Evolutionary conservation across 371 early-diverging fungal species (phyloP), one percentile per base, ranked within the genome.

Genomic region (Mucor irregularis): DNA sequence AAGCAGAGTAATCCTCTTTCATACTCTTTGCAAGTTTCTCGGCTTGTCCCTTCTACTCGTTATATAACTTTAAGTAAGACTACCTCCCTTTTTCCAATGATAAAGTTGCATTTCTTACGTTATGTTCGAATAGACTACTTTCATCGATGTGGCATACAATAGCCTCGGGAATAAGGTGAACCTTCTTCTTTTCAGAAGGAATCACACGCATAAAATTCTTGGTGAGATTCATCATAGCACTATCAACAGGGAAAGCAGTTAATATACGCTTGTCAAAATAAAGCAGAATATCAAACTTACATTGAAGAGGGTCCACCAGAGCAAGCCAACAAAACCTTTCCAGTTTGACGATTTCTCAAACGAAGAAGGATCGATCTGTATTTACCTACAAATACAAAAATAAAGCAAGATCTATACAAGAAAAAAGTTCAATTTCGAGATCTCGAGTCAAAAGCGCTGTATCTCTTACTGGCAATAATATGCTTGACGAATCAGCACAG

Each of bases 241-340:
- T 81, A 54, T 6, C 19, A 38, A 40, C 17, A n/a, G n/a, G n/a
- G n/a, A n/a, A n/a, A n/a, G n/a, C n/a, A n/a, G n/a, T n/a, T n/a
- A n/a, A n/a, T n/a, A n/a, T n/a, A n/a, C n/a, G n/a, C n/a, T n/a
- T n/a, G n/a, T n/a, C n/a, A n/a, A n/a, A n/a, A n/a, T n/a, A n/a
- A n/a, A n/a, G n/a, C n/a, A n/a, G n/a, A n/a, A n/a, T n/a, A 34
- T 22, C 25, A 54, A 11, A 22, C 64, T 58, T 76, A 88, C 90
- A 87, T 82, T 13, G 94, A 94, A 3, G 89, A 81, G 2, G 86
- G 74, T 0, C 95, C 95, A 42, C 94, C 95, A 1, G 95, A 94
- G 25, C 90, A 81, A n/a, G 93, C 95, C 19, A 93, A 68, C 71
- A 93, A 57, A 5, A 85, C 83, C 26, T 77, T 81, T 16, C 74